Conservation (phyloP, 179 eudicot genomes). For the Silene noctiflora region DNA sequence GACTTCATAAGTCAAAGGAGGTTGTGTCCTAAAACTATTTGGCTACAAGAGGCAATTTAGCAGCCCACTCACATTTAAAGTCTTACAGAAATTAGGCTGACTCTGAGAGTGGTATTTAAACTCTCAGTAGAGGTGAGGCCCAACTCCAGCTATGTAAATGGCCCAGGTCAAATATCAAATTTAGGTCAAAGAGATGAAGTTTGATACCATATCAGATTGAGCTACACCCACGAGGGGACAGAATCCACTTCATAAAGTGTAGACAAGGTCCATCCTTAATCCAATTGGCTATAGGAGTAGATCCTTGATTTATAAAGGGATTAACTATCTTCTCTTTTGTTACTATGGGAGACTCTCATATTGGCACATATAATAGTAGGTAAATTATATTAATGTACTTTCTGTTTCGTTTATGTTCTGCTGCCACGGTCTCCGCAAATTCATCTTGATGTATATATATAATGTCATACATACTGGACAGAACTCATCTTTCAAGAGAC, state of each 20-base stretch:
- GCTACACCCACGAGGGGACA: no score
- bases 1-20: neutral
- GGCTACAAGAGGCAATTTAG: neutral
- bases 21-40: neutral
- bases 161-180: neutral
- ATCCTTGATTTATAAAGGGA: neutral
- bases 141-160: neutral
- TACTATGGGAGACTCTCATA: neutral
- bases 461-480: no score
- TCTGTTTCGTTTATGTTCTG: neutral
- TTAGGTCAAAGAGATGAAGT: neutral
- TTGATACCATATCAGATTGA: neutral
- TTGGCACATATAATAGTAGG: neutral
- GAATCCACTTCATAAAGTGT: neutral
- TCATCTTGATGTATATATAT: no score
- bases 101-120: neutral
- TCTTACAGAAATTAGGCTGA: no score
- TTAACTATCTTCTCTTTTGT: no score
- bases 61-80: no score
- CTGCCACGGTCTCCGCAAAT: neutral
- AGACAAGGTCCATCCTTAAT: neutral
- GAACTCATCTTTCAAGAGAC: no score
- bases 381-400: no score
- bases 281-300: neutral
- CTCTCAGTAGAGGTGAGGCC: neutral